Conservation (phyloP, 2,329 filamentous ascomycete species). For the Fusarium paranaense region DNA sequence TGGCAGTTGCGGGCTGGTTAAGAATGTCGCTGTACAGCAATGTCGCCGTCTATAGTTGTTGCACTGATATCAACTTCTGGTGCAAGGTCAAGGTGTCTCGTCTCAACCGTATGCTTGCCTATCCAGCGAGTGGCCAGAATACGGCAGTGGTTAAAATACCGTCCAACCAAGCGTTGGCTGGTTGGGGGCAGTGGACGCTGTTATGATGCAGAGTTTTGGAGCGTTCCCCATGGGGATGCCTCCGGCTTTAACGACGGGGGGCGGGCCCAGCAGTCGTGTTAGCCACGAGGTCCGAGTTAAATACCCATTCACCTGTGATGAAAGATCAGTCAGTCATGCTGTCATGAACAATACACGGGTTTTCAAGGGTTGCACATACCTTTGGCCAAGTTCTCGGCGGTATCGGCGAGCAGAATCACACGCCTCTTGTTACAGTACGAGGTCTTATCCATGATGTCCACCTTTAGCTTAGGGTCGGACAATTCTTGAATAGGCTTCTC, state of each 20-base stretch:
- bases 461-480: slow-evolving; percentile 88
- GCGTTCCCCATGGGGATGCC: neutral
- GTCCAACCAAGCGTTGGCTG: neutral
- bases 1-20: neutral
- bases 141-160: neutral
- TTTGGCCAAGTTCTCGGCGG: slow-evolving; percentile 89
- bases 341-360: slow-evolving; percentile 40
- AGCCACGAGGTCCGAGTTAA: slow-evolving; percentile 51
- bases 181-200: neutral
- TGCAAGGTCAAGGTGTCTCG: neutral
- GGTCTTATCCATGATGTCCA: slow-evolving; percentile 99
- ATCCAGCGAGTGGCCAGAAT: neutral
- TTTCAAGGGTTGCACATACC: slow-evolving; percentile 62
- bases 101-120: slow-evolving; percentile 3
- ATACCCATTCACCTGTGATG: slow-evolving; percentile 58
- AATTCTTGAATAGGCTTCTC: slow-evolving; percentile 95
- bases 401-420: slow-evolving; percentile 90
- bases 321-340: slow-evolving; percentile 38
- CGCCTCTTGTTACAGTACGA: slow-evolving; percentile 94
- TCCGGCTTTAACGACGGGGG: slow-evolving; percentile 31
- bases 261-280: slow-evolving; percentile 37
- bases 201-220: neutral
- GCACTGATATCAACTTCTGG: slow-evolving; percentile 6
- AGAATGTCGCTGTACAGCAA: slow-evolving; percentile 4
- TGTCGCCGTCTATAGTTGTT: slow-evolving; percentile 19